These are phyloP conservation scores for Colletotrichum sublineola DNA, from an alignment of 2,329 filamentous ascomycete species.

Conservation along the genomic window DNA sequence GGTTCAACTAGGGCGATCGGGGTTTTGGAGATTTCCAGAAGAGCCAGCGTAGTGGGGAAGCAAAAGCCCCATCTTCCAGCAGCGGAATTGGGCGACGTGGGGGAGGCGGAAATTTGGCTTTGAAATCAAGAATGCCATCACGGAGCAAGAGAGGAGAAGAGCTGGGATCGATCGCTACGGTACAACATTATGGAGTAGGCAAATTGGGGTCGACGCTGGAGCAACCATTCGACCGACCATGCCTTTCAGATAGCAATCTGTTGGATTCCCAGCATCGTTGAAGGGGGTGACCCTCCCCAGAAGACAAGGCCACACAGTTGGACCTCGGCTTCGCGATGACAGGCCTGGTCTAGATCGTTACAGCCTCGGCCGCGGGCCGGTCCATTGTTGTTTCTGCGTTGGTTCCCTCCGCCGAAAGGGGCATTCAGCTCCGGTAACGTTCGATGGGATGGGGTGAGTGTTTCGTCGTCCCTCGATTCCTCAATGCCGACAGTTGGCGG, in stretches of 20 bases:
- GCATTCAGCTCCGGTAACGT: constrained; percentile 22
- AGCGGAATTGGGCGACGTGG: constrained; percentile 24
- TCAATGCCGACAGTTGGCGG: neutral
- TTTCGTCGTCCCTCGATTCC: neutral
- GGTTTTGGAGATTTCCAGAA: constrained; percentile 17
- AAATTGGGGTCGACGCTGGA: constrained; percentile 7
- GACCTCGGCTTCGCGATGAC: constrained; percentile 31
- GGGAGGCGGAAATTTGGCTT: constrained; percentile 34
- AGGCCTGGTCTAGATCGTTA: constrained; percentile 17
- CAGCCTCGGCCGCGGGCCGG: constrained; percentile 33
- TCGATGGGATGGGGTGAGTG: no score
- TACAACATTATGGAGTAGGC: neutral
- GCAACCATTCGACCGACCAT: constrained; percentile 32
- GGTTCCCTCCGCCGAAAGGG: constrained; percentile 14
- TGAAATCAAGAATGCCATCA: constrained; percentile 38
- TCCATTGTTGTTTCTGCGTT: constrained; percentile 11
- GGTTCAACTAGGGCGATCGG: neutral
- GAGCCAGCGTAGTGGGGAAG: constrained; percentile 15
- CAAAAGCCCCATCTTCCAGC: neutral
- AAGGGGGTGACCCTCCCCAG: neutral
- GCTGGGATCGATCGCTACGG: neutral
- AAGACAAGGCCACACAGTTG: neutral
- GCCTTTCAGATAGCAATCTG: neutral
- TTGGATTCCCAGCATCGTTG: neutral
- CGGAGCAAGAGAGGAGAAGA: neutral